These are phyloP conservation scores for Salvia sclarea DNA, from an alignment of 305 asterid species.

Conservation along the genomic window DNA sequence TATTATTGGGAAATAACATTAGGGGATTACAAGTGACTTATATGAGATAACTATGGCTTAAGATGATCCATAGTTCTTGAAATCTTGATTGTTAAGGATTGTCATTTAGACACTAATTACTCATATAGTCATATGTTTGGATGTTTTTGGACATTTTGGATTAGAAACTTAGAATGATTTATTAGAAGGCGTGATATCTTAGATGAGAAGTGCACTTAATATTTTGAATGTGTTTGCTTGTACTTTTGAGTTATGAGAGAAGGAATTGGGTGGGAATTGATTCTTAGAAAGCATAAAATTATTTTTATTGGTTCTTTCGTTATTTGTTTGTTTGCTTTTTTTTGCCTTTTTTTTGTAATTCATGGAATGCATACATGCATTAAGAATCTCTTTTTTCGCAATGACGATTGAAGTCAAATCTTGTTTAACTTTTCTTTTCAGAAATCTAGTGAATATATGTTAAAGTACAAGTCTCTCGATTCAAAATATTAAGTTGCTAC, in stretches of 20 bases:
- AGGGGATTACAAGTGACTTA: neutral
- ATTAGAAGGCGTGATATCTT: neutral
- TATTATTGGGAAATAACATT: neutral
- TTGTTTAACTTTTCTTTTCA: neutral
- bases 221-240: neutral
- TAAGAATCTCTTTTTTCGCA: neutral
- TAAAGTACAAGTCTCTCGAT: neutral
- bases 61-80: neutral
- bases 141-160: neutral
- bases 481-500: conserved; percentile 4
- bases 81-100: neutral
- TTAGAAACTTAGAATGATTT: neutral
- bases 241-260: neutral
- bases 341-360: no score
- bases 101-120: neutral
- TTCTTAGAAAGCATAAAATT: neutral
- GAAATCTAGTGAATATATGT: neutral
- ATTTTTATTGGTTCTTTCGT: neutral
- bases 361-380: neutral
- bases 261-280: no score
- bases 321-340: no score
- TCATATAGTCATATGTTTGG: no score
- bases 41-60: neutral
- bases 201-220: neutral
- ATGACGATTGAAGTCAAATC: neutral